Evolutionary conservation across 805 yeast genomes (phyloP).

Genomic region (Saturnispora besseyi): DNA sequence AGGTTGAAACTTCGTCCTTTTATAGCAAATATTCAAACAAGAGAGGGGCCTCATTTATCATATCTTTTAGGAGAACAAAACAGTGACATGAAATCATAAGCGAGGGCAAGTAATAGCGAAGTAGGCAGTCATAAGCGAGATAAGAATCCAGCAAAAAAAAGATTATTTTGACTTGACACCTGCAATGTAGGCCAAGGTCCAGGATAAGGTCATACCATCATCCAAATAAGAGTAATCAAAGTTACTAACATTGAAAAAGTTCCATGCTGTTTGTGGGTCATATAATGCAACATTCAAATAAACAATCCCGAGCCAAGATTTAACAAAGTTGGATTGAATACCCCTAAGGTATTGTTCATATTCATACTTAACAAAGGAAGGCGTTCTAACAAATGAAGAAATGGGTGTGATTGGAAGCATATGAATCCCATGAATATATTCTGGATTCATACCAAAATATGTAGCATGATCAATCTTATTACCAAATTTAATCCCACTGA

Average conservation of each 20-base stretch:
- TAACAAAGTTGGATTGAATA: slow-evolving; percentile 51
- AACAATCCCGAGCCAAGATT: slow-evolving; percentile 68
- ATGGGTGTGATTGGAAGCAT: slow-evolving; percentile 67
- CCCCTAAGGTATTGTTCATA: too few species aligned
- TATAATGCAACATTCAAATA: slow-evolving; percentile 65
- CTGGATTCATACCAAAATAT: slow-evolving; percentile 63
- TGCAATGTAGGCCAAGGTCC: slow-evolving; percentile 47
- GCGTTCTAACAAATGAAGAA: slow-evolving; percentile 49
- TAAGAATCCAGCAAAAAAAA: not conserved
- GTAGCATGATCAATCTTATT: slow-evolving; percentile 68
- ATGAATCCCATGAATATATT: slow-evolving; percentile 72
- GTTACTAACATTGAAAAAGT: slow-evolving; percentile 45
- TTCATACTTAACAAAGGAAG: slow-evolving; percentile 35
- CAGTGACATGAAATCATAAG: not conserved
- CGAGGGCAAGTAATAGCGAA: not conserved
- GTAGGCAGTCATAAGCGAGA: not conserved
- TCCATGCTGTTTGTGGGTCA: slow-evolving; percentile 57
- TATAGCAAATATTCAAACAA: too few species aligned
- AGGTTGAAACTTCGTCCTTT: not conserved
- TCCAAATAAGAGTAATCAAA: slow-evolving; percentile 58
- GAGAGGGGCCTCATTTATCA: not conserved
- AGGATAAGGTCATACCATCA: slow-evolving; percentile 77
- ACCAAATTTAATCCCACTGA: slow-evolving; percentile 66
- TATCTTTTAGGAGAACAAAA: not conserved
- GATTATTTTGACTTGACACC: slow-evolving; percentile 30